A percentile compares a stretch with the other conserved stretches of the same genome.
Conservation (phyloP, 2,329 filamentous ascomycete species). For the Sclerotinia minor region DNA sequence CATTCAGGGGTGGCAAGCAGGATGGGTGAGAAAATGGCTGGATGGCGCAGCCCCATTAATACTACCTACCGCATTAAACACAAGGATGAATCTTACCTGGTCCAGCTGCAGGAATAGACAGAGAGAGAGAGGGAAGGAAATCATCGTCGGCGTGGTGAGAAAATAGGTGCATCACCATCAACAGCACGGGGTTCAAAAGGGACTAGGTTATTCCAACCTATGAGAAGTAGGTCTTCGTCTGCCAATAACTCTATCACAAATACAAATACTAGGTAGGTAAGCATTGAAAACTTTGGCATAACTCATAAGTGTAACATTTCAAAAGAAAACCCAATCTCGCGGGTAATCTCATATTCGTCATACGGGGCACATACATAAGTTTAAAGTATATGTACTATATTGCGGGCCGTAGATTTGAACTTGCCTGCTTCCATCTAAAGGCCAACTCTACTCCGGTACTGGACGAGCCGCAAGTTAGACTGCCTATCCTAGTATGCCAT, state of each 20-base stretch:
- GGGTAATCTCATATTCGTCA: background rate
- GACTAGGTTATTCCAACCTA: background rate
- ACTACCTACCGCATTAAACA: background rate
- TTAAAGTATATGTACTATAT: background rate
- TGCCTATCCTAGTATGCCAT: background rate
- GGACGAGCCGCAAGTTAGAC: background rate
- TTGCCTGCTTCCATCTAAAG: background rate
- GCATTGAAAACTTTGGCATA: background rate
- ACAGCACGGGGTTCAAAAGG: conserved; percentile 8
- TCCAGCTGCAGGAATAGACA: background rate
- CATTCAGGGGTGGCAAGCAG: background rate
- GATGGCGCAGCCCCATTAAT: conserved; percentile 9
- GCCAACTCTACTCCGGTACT: background rate
- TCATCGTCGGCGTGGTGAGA: conserved; percentile 1
- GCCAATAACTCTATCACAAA: background rate
- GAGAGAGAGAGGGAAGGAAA: background rate
- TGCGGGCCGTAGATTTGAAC: background rate
- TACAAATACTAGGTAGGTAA: background rate
- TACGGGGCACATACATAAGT: background rate
- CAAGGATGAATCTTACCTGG: conserved; percentile 2
- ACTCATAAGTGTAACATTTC: conserved; percentile 3
- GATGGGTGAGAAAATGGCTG: conserved; percentile 2
- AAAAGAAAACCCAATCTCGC: background rate
- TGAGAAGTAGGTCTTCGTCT: background rate
- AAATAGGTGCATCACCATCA: conserved; percentile 6